Percentiles rank a stretch among this genome's conserved stretches.
Conservation (phyloP, 257 asterid genomes). For the Przewalskia tangutica region DNA sequence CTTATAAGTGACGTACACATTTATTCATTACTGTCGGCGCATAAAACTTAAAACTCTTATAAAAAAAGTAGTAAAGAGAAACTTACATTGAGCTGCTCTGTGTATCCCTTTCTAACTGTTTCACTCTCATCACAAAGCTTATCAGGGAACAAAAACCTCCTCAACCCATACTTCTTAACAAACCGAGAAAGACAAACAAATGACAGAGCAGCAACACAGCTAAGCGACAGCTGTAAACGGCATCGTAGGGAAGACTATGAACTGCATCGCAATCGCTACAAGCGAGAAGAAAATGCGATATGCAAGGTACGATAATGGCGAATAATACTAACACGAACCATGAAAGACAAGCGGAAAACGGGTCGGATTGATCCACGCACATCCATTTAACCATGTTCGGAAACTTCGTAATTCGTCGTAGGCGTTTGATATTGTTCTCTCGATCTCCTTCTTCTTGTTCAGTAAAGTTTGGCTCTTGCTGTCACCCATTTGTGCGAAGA, state of each 20-base stretch:
- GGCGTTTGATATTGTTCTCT: slow-evolving; percentile 1
- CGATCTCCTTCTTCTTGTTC: neutral
- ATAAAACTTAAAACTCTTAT: too few species aligned
- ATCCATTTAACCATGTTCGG: slow-evolving; percentile 10
- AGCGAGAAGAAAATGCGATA: slow-evolving; percentile 11
- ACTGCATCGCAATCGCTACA: slow-evolving; percentile 7
- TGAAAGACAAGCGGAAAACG: slow-evolving; percentile 6
- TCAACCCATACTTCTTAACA: slow-evolving; percentile 11
- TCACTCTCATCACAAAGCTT: slow-evolving; percentile 19
- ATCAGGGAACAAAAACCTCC: slow-evolving; percentile 17
- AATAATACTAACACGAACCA: slow-evolving; percentile 12
- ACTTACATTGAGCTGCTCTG: slow-evolving; percentile 17
- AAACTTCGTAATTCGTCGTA: slow-evolving; percentile 12
- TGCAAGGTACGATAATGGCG: slow-evolving; percentile 7
- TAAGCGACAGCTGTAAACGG: slow-evolving; percentile 12
- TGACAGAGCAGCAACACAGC: slow-evolving; percentile 12
- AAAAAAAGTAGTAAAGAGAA: too few species aligned
- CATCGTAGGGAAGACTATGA: slow-evolving; percentile 1
- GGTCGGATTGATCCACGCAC: slow-evolving; percentile 15
- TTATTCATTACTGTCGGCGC: too few species aligned
- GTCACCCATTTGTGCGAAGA: neutral
- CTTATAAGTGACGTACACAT: too few species aligned
- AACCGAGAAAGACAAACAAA: slow-evolving; percentile 11
- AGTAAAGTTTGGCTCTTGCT: neutral
- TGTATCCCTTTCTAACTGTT: slow-evolving; percentile 11